Base-by-base conservation (phyloP, 371 early-diverging fungal species). In the Quaeritorhiza haematococci region DNA sequence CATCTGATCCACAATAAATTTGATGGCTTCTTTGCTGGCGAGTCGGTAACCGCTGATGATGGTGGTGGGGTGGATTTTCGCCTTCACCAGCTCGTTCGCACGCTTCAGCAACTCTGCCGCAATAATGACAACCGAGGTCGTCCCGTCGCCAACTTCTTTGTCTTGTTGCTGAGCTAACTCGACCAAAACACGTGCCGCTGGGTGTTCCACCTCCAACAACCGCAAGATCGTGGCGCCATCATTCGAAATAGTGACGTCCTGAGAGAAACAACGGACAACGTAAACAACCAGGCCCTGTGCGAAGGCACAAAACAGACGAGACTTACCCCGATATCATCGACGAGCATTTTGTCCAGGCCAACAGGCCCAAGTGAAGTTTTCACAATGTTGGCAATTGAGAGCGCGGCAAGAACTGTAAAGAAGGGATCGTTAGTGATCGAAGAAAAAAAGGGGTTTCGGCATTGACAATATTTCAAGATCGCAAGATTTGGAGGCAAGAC, bases 281-380 rank as follows among this genome's bases (percentile, higher is more conserved):
- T 26, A 28, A 49, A 41, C 29, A 24, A 49, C 27, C 8, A 42
- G n/a, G 27, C 19, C 29, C 19, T 19, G 19, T 24, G 24, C 15
- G 7, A n/a, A 3, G 8, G 4, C 15, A 3, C 33, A 44, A 55
- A 51, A 35, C 3, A 30, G 38, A 7, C 53, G 42, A 66, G 24
- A 46, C 85, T 72, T 83, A 91, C 92, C 50, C 99, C 99, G 79
- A 98, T 94, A 63, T 96, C 96, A 72, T 98, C 98, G 23, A 99
- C 96, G 62, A 98, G 82, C 99, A 99, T 99, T 80, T 99, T 99
- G 81, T 99, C 99, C 54, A 99, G 83, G 17, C 99, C 99, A 50
- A 99, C 96, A 19, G 99, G 99, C 10, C 99, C 99, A 64, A 98
- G 85, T 32, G 98, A 98, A 24, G 93, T 92, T 78, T 96, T 96